Conservation (phyloP, 768 basidiomycete species). For the Agaricus sinodeliciosus region DNA sequence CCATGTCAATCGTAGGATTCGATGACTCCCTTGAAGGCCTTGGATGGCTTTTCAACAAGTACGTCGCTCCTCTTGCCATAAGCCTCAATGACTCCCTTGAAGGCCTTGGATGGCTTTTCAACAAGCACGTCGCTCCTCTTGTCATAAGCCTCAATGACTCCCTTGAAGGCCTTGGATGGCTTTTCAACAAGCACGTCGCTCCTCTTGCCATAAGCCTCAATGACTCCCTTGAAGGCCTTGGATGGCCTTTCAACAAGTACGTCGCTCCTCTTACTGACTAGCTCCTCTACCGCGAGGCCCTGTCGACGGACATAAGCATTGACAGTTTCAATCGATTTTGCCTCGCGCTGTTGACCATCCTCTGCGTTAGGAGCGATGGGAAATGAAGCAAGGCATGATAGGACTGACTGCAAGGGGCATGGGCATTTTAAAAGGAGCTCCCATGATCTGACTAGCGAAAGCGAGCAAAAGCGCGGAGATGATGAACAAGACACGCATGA, state of each 20-base stretch:
- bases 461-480: conserved; percentile 33
- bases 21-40: conserved; percentile 22
- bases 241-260: too few relatives aligned
- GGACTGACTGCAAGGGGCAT: conserved; percentile 33
- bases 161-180: conserved; percentile 17
- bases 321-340: conserved; percentile 14
- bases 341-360: conserved; percentile 15
- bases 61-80: conserved; percentile 18
- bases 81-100: conserved; percentile 20
- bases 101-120: conserved; percentile 21
- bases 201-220: conserved; percentile 12
- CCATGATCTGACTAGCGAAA: conserved; percentile 37
- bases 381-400: not conserved
- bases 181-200: conserved; percentile 18
- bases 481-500: conserved; percentile 41
- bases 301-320: conserved; percentile 13
- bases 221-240: conserved; percentile 12
- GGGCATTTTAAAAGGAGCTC: conserved; percentile 30
- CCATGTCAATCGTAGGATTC: not conserved
- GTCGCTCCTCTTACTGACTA: conserved; percentile 9
- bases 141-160: conserved; percentile 37
- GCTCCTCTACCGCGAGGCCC: conserved; percentile 18
- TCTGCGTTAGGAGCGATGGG: conserved; percentile 4
- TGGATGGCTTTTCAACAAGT: conserved; percentile 21
- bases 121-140: conserved; percentile 25